Evolutionary conservation across 2,329 filamentous ascomycete genomes (phyloP).

Genomic region (Didymella segeticola): DNA sequence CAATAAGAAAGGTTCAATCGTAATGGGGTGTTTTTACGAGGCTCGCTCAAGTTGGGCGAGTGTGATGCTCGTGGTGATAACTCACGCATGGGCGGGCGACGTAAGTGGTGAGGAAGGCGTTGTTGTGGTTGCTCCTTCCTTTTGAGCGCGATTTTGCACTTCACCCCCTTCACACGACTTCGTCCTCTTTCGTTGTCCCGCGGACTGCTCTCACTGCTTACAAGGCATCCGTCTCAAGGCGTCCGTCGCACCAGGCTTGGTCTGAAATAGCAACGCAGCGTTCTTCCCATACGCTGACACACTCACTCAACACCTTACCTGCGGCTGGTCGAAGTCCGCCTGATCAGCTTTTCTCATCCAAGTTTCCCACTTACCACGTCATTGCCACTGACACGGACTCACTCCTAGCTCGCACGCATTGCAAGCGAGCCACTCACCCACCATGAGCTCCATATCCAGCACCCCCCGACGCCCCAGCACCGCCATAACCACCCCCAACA

Average conservation of each 20-base stretch:
- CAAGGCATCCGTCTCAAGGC: neutral
- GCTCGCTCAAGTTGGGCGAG: neutral
- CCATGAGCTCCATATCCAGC: conserved; percentile 18
- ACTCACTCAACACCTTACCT: neutral
- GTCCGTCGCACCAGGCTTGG: neutral
- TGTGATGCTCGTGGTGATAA: neutral
- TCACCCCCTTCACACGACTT: neutral
- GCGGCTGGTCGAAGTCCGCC: neutral
- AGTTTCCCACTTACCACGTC: neutral
- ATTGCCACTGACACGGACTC: neutral
- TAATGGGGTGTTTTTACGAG: neutral
- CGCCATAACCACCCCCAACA: conserved; percentile 6
- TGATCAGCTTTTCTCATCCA: neutral
- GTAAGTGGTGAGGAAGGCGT: conserved; percentile 17
- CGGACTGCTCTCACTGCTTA: neutral
- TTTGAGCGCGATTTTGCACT: neutral
- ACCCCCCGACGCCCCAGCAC: conserved; percentile 18
- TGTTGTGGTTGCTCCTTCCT: conserved; percentile 17
- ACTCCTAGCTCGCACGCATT: neutral
- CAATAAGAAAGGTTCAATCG: conserved; percentile 21
- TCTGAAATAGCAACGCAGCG: no score
- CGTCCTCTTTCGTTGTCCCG: neutral
- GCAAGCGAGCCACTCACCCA: neutral
- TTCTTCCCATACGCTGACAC: neutral
- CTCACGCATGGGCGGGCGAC: neutral